These are phyloP conservation scores for Colletotrichum echinochloae DNA, from an alignment of 2,329 filamentous ascomycete species.

Conservation along the genomic window DNA sequence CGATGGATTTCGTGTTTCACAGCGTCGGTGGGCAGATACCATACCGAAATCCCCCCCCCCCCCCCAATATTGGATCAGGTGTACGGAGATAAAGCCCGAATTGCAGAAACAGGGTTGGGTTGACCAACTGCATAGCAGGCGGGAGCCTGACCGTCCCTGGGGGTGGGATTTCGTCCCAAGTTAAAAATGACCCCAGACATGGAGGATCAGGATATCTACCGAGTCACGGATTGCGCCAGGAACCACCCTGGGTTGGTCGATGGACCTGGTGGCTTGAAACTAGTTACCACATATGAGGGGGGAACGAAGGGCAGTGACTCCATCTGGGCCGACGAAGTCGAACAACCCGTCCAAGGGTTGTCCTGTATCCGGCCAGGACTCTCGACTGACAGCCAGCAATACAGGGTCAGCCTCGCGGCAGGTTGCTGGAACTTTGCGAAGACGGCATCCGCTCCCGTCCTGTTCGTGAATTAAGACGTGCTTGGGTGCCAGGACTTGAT, in stretches of 20 bases:
- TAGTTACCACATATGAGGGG: not conserved
- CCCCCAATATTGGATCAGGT: slow-evolving; percentile 14
- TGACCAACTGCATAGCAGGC: slow-evolving; percentile 6
- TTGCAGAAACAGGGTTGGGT: slow-evolving; percentile 2
- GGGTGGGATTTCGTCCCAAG: slow-evolving; percentile 9
- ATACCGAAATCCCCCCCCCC: not conserved
- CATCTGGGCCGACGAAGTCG: not conserved
- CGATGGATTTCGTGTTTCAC: slow-evolving; percentile 30
- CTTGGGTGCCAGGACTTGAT: not conserved
- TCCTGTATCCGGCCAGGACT: not conserved
- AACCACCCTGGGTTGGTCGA: not conserved
- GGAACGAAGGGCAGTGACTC: slow-evolving; percentile 1
- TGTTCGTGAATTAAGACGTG: too few species aligned
- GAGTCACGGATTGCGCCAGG: not conserved
- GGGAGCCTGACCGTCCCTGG: slow-evolving; percentile 1
- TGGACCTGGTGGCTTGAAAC: slow-evolving; percentile 6
- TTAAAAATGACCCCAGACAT: not conserved
- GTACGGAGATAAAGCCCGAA: not conserved
- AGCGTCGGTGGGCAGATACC: not conserved
- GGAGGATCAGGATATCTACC: slow-evolving; percentile 19
- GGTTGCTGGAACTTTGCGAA: not conserved
- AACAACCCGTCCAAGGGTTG: not conserved
- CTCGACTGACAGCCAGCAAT: slow-evolving; percentile 2
- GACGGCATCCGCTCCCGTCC: not conserved
- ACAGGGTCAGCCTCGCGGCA: not conserved